Base-by-base conservation (phyloP, 73 alveolate genomes). In the Tetrahymena malaccensis region DNA sequence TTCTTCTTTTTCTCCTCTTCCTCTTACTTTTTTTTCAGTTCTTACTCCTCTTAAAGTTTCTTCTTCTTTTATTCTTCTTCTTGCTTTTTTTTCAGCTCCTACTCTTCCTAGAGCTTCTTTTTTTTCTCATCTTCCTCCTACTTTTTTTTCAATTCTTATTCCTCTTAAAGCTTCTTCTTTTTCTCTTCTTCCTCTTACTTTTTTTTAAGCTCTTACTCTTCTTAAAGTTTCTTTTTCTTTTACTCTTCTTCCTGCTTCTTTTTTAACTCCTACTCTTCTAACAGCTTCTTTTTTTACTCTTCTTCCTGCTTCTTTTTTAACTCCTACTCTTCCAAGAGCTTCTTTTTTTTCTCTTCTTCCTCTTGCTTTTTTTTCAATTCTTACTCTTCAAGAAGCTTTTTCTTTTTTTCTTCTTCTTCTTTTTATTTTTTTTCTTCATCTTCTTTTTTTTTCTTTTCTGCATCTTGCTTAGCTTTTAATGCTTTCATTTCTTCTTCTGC, bases 1-100 rank as follows among this genome's bases (percentile, higher is more conserved):
- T 50, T 19, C 83, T 50, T 50, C 27, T 50, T 50, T 21, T 50
- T 50, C 25, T 19, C 22, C 25, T 50, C 83, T 50, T 85, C 94
- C 84, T 84, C 13, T 57, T 50, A 84, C 58, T 35, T 34, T 38
- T 96, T 40, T 84, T 94, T 43, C 34, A 58, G 55, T 3, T 85
- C 83, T n/a, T 38, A 43, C 85, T 34, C 96, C 94, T 34, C 57
- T 56, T 93, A 94, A 94, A 31, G 84, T 94, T 94, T 56, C 43
- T 96, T 85, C 55, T 96, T 94, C 85, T 84, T 55, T 96, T 93
- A 35, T 35, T 94, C 93, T 94, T 94, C 95, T 94, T 96, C 97
- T 58, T 96, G 56, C 6, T 94, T 35, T 93, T 95, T 93, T n/a
- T 55, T 12, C 34, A 1, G 19, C 93, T 93, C 96, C 1, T 35